phyloP scores from a whole-genome alignment of 768 basidiomycete genomes.

The Nevesoporus exiguus region DNA sequence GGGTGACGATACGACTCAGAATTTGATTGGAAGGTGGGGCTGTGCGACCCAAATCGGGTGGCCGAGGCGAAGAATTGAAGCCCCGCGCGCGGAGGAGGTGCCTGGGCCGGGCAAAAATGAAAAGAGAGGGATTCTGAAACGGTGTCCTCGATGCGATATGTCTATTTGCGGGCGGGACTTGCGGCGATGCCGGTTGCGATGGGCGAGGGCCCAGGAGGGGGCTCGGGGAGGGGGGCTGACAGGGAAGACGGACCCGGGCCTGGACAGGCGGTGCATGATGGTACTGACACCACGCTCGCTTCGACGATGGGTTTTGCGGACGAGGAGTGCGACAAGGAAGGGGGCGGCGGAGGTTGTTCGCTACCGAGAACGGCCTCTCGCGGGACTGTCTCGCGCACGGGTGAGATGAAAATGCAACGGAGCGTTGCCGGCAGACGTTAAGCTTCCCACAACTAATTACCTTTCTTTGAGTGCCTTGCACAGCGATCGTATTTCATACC shows the following conservation, averaged over 20 bases:
- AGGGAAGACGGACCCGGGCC: constrained; percentile 14
- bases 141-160: constrained; percentile 29
- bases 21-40: constrained; percentile 24
- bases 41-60: constrained; percentile 25
- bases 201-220: neutral
- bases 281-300: constrained; percentile 16
- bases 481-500: constrained; percentile 35
- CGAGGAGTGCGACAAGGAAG: too few species aligned
- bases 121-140: constrained; percentile 30
- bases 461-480: constrained; percentile 31
- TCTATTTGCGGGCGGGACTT: constrained; percentile 18
- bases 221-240: neutral
- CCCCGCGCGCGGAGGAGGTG: constrained; percentile 27
- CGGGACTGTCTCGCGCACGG: constrained; percentile 28
- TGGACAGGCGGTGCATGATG: neutral
- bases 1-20: constrained; percentile 17
- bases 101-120: constrained; percentile 27
- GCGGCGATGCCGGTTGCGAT: constrained; percentile 24
- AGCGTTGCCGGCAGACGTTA: constrained; percentile 34
- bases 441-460: constrained; percentile 35
- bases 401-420: constrained; percentile 28
- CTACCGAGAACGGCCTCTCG: constrained; percentile 35
- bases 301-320: constrained; percentile 19
- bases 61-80: constrained; percentile 16
- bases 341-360: constrained; percentile 31